These are phyloP conservation scores for Acanthamoeba lenticulata DNA, from an alignment of 208 protist genomes.

Conservation along the genomic window DNA sequence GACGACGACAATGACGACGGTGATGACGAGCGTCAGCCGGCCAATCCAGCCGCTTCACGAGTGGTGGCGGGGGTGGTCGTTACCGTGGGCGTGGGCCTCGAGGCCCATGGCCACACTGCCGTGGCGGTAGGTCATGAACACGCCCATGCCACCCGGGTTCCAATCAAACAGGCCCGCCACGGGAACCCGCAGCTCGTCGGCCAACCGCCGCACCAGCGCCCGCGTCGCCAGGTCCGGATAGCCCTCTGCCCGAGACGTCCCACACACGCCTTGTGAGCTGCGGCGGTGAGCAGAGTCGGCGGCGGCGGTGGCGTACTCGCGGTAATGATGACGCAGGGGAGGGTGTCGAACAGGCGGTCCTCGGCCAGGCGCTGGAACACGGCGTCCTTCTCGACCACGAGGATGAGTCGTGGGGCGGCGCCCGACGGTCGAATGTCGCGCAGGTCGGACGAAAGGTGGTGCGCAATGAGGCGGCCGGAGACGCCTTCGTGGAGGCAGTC, in stretches of 20 bases:
- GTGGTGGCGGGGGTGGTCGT: not conserved
- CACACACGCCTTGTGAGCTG: not conserved
- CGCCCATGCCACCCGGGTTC: conserved; percentile 10
- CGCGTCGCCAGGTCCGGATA: conserved; percentile 48
- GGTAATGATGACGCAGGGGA: conserved; percentile 33
- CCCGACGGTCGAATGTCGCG: not conserved
- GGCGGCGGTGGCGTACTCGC: not conserved
- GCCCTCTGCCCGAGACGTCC: not conserved
- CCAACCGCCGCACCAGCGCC: not conserved
- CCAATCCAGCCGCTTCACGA: not conserved
- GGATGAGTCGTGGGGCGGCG: conserved; percentile 5
- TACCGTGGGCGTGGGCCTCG: not conserved
- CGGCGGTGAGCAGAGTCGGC: not conserved
- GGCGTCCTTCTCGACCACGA: conserved; percentile 56
- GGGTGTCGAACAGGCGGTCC: conserved; percentile 29
- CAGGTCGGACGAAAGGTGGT: not conserved
- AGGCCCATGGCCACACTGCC: conserved; percentile 17
- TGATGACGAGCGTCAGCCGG: not conserved
- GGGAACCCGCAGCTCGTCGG: conserved; percentile 6
- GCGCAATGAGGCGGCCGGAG: not conserved
- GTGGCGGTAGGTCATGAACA: not conserved
- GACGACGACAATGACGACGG: not conserved
- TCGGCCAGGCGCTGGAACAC: conserved; percentile 48
- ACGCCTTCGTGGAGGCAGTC: not conserved
- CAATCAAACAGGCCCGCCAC: conserved; percentile 58